Base-by-base conservation (phyloP, 345 rosid genomes). In the Citrus unshiu region DNA sequence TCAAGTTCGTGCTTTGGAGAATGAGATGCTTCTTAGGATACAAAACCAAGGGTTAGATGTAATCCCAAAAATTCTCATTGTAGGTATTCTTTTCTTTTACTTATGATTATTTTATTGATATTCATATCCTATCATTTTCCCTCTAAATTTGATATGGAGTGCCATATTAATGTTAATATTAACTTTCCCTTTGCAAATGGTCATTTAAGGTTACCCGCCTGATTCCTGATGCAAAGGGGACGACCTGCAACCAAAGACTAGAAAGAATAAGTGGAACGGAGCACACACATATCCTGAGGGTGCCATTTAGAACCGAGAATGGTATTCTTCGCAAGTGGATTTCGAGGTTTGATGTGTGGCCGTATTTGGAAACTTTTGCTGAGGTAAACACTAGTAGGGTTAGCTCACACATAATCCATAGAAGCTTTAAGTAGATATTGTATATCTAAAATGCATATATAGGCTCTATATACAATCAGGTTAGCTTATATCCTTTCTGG, bases 1-100 rank as follows among this genome's bases (percentile, higher is more conserved):
- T 78, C 93, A 90, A 88, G 93, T 90, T 27, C 92, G 90, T 58
- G 92, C 92, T 34, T 70, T 90, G 72, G 92, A 90, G 83, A 87
- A 63, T 54, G 92, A 86, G 82, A 90, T 90, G 93, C 85, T 90
- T 68, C 88, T 80, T 22, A 82, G 91, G 79, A 90, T 84, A 68
- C 83, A 85, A 40, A 86, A 81, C 76, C 89, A 87, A 76, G 90
- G 90, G 66, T 78, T 89, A 64, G 89, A 89, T 83, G 81, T 81
- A 32, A 67, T 65, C 66, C 91, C 89, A 32, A 87, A 82, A 80
- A 84, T 89, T 87, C 87, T 85, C 54, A 77, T 86, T 34, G 89
- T 89, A 84, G 79, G 81, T 81, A 40, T 67, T 22, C 60, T 27
- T 71, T 73, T 59, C 68, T 71, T 73, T 59, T 64, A 30, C 58